Percentiles rank a stretch among this genome's conserved stretches.
These are phyloP conservation scores for Aspergillus viridinutans DNA, from an alignment of 2,329 filamentous ascomycete genomes.

Conservation along the genomic window DNA sequence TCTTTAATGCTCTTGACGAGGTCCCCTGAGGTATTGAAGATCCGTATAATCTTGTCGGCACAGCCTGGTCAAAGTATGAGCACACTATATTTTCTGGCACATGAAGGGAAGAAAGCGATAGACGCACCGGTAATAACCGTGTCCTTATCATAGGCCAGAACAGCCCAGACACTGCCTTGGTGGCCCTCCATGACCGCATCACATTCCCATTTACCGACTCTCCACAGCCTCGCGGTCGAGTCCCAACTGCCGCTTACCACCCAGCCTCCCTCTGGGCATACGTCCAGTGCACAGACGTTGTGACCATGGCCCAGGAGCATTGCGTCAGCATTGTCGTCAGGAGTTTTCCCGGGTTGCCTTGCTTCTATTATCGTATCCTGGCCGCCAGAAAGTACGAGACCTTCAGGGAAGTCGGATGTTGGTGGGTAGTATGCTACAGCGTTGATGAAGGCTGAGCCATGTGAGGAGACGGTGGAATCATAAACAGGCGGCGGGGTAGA, in stretches of 20 bases:
- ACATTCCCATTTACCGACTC: constrained; percentile 77
- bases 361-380: constrained; percentile 93
- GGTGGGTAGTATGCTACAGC: constrained; percentile 72
- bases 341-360: constrained; percentile 62
- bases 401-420: constrained; percentile 64
- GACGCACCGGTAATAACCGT: constrained; percentile 68
- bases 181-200: constrained; percentile 70
- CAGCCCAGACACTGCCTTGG: constrained; percentile 82
- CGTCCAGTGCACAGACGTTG: constrained; percentile 85
- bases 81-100: background rate
- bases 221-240: constrained; percentile 80
- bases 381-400: constrained; percentile 80
- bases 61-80: constrained; percentile 53
- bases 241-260: constrained; percentile 96
- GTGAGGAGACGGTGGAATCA: constrained; percentile 71
- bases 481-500: constrained; percentile 65
- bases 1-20: constrained; percentile 63
- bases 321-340: constrained; percentile 75
- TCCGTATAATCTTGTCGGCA: constrained; percentile 82
- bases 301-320: constrained; percentile 79
- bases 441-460: constrained; percentile 85
- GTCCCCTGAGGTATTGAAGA: constrained; percentile 66
- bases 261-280: constrained; percentile 65
- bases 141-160: constrained; percentile 73
- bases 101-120: background rate